Evolutionary conservation across 257 asterid genomes (phyloP).

Genomic region (Avicennia marina): DNA sequence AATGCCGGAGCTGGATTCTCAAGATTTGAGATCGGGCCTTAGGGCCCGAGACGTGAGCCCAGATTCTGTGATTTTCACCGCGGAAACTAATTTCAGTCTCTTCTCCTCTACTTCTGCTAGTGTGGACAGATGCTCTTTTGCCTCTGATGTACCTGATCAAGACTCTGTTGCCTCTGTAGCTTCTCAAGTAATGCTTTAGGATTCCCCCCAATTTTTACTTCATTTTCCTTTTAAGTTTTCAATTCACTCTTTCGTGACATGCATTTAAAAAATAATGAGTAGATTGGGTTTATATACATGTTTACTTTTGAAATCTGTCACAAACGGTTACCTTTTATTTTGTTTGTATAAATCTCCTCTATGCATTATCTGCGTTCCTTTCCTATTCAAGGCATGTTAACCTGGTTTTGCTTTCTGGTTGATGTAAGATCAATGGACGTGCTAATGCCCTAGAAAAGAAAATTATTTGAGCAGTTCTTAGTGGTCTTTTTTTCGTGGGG

Average conservation of each 20-base stretch:
- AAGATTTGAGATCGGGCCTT: constrained; percentile 48
- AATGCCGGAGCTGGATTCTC: constrained; percentile 51
- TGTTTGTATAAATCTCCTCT: no score
- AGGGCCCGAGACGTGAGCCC: constrained; percentile 76
- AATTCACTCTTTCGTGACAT: neutral
- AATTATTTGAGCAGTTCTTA: no score
- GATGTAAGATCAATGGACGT: no score
- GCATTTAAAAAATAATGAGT: neutral
- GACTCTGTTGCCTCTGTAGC: constrained; percentile 43
- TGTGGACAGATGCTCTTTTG: constrained; percentile 87
- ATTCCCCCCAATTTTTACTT: neutral
- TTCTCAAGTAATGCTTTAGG: constrained; percentile 49
- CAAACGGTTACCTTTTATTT: no score
- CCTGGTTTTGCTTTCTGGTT: no score
- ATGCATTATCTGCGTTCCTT: no score
- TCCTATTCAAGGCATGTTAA: no score
- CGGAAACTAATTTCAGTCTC: constrained; percentile 70
- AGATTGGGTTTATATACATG: no score
- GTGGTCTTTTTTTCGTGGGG: no score
- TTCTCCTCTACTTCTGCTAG: constrained; percentile 90
- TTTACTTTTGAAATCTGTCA: no score
- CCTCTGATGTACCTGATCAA: constrained; percentile 73
- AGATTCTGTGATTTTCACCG: constrained; percentile 71
- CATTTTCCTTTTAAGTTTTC: neutral
- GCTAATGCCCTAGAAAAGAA: no score